phyloP scores from a whole-genome alignment of 805 yeast genomes.

The Cyberlindnera suaveolens region DNA sequence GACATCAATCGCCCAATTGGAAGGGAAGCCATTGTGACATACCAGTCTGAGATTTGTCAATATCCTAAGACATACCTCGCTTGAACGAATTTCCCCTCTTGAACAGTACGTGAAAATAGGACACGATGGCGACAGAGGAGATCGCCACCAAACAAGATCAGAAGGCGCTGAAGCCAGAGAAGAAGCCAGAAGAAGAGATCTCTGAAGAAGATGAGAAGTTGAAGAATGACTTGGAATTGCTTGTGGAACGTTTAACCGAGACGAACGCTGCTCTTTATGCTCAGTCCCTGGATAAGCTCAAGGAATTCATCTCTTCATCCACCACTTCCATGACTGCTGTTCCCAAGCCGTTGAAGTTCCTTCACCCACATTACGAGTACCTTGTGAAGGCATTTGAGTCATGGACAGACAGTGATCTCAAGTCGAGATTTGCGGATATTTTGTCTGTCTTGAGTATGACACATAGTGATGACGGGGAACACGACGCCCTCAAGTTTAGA shows the following conservation, averaged over 20 bases:
- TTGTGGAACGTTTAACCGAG: slow-evolving; percentile 74
- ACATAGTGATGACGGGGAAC: slow-evolving; percentile 71
- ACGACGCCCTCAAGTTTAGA: slow-evolving; percentile 77
- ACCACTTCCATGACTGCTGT: slow-evolving; percentile 99
- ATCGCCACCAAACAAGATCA: slow-evolving; percentile 18
- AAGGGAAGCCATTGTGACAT: too few species aligned
- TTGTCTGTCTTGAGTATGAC: slow-evolving; percentile 95
- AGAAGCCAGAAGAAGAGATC: slow-evolving; percentile 64
- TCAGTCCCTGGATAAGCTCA: slow-evolving; percentile 62
- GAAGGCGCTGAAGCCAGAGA: slow-evolving; percentile 6
- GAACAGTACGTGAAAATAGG: not conserved
- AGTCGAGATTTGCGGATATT: slow-evolving; percentile 71
- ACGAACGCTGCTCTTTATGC: slow-evolving; percentile 41
- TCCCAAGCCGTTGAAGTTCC: slow-evolving; percentile 94
- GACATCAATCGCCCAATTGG: too few species aligned
- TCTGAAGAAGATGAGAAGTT: slow-evolving; percentile 90
- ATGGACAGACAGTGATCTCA: slow-evolving; percentile 51
- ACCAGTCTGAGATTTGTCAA: too few species aligned
- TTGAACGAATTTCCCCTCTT: too few species aligned
- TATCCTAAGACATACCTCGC: too few species aligned
- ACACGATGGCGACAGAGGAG: slow-evolving; percentile 10
- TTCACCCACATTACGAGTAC: slow-evolving; percentile 79
- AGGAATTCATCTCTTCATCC: slow-evolving; percentile 77
- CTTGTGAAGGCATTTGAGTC: slow-evolving; percentile 58
- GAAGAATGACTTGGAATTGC: slow-evolving; percentile 77